Base-by-base conservation (phyloP, 2,329 filamentous ascomycete genomes). In the Xylaria sp. region DNA sequence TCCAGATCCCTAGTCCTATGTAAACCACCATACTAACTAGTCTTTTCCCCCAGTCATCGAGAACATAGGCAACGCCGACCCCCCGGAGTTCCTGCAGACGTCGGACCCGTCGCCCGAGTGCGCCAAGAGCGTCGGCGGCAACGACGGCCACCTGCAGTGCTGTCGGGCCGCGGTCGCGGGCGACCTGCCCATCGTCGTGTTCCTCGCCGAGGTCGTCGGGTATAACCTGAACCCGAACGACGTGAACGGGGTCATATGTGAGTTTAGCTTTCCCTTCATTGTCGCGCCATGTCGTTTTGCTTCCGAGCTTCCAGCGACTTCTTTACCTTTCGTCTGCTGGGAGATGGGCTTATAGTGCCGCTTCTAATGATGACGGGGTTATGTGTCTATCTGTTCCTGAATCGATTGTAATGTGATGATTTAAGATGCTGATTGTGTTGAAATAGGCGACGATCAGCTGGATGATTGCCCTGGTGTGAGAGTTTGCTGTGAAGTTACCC, bases 401-500 rank as follows among this genome's bases (percentile, higher is more conserved):
- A 27, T 39, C 9, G 4, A 20, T 25, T 39, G n/a, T 13, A 27
- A 11, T 6, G 31, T 44, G 36, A 29, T 20, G n/a, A 49, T 6
- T n/a, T 22, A 44, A 20, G 17, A 31, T 63, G 29, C 49, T 67
- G 20, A 67, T 50, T 27, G 5, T 45, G 11, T 65, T 44, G 33
- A n/a, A 15, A 4, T 44, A 77, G 74, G 76, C 36, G 71, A 77
- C 59, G 55, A 63, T 13, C 47, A 74, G 4, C 27, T 75, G 9
- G 64, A 68, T 13, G 33, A 55, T 5, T 78, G 76, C 36, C 72
- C 75, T 1, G 76, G 76, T 1, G 73, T 77, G 49, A 76, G 74
- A 56, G 42, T 77, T 20, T 78, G 76, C 68, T 78, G 77, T 44
- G 71, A 77, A 63, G 73, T 76, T 29, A 77, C 74, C 15, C 70